Conservation (phyloP, 2,329 filamentous ascomycete genomes). For the Scedosporium aurantiacum region DNA sequence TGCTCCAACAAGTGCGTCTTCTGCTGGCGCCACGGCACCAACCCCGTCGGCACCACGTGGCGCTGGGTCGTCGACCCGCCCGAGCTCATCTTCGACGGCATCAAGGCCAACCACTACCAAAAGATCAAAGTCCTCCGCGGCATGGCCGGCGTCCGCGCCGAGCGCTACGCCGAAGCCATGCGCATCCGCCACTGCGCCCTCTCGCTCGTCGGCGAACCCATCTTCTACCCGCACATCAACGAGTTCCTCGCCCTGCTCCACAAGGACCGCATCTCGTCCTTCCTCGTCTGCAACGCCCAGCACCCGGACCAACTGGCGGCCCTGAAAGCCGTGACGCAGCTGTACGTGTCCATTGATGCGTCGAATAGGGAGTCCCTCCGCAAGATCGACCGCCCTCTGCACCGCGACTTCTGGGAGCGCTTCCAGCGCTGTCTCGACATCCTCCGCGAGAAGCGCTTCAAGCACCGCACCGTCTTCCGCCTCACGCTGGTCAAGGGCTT, state of each 20-base stretch:
- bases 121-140: slow-evolving; percentile 97
- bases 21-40: slow-evolving; percentile 96
- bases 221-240: slow-evolving; percentile 97
- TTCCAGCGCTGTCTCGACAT: slow-evolving; percentile 89
- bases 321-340: slow-evolving; percentile 77
- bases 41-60: slow-evolving; percentile 94
- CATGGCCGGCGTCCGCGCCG: slow-evolving; percentile 81
- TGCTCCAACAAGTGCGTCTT: slow-evolving; percentile 99
- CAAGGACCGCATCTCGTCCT: slow-evolving; percentile 76
- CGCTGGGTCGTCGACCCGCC: slow-evolving; percentile 91
- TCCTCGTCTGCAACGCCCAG: slow-evolving; percentile 94
- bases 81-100: slow-evolving; percentile 78
- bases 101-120: slow-evolving; percentile 85
- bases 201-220: slow-evolving; percentile 89
- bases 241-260: slow-evolving; percentile 79
- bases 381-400: slow-evolving; percentile 81
- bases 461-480: slow-evolving; percentile 87
- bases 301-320: slow-evolving; percentile 82
- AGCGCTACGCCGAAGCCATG: slow-evolving; percentile 88
- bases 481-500: slow-evolving; percentile 95
- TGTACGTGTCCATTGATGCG: slow-evolving; percentile 94
- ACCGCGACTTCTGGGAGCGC: slow-evolving; percentile 95
- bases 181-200: slow-evolving; percentile 87
- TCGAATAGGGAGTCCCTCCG: slow-evolving; percentile 79
- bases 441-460: slow-evolving; percentile 67